Percentiles rank a stretch among this genome's conserved stretches.
These are phyloP conservation scores for Solanum virginianum DNA, from an alignment of 257 asterid genomes.

Conservation along the genomic window DNA sequence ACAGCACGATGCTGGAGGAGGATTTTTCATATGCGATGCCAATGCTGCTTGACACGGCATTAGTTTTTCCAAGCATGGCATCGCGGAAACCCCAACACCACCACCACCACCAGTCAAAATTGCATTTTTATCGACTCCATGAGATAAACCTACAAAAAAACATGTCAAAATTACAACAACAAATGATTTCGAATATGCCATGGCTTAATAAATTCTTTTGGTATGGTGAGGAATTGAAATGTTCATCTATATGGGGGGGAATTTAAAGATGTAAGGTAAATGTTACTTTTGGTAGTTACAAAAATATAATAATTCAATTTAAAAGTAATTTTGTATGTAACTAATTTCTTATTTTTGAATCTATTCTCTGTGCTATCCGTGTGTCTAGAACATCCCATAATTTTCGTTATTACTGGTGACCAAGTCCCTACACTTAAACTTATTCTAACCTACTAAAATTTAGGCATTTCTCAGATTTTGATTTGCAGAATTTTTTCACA, in stretches of 20 bases:
- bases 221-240: not conserved
- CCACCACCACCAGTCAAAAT: not conserved
- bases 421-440: not conserved
- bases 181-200: not conserved
- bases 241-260: not conserved
- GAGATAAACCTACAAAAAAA: constrained; percentile 4
- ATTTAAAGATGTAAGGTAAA: not conserved
- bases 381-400: not conserved
- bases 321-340: not conserved
- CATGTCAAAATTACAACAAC: constrained; percentile 1
- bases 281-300: not conserved
- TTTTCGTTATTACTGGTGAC: not conserved
- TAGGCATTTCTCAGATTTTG: not conserved
- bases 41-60: constrained; percentile 32
- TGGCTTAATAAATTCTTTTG: not conserved
- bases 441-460: not conserved
- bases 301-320: not conserved
- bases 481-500: not conserved
- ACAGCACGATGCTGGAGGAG: constrained; percentile 30
- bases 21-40: constrained; percentile 3
- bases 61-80: constrained; percentile 31
- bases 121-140: not conserved
- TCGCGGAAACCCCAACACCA: not conserved
- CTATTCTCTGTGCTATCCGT: not conserved
- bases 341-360: not conserved